Evolutionary conservation across 208 protist species (phyloP).

Genomic region (Novymonas esmeraldas): DNA sequence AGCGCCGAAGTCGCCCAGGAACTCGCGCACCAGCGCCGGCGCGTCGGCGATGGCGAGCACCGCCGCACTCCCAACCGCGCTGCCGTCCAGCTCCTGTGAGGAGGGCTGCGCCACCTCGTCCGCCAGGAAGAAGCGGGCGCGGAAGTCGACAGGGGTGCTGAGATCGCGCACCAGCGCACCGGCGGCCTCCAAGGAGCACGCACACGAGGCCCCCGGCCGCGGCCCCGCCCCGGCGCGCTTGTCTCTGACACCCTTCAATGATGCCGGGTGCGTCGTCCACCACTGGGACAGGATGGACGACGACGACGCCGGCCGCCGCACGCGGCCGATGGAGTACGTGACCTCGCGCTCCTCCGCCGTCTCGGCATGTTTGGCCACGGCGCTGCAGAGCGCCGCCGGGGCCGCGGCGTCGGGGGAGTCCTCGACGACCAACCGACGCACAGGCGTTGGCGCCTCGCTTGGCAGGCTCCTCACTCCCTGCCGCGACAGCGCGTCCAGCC

Average conservation of each 20-base stretch:
- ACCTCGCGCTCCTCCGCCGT: constrained; percentile 29
- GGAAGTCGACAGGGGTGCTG: constrained; percentile 10
- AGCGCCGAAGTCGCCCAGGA: constrained; percentile 7
- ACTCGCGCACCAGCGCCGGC: not conserved
- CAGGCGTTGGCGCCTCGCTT: not conserved
- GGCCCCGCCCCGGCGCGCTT: not conserved
- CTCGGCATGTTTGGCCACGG: constrained; percentile 9
- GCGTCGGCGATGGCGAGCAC: not conserved
- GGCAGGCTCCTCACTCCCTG: not conserved
- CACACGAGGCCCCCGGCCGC: not conserved
- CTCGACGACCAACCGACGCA: not conserved
- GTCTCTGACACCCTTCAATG: not conserved
- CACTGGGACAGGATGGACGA: constrained; percentile 22
- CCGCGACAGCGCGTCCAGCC: not conserved
- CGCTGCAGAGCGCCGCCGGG: not conserved
- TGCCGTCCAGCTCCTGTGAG: not conserved
- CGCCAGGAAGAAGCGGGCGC: constrained; percentile 1
- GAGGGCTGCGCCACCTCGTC: not conserved
- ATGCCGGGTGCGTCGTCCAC: constrained; percentile 16
- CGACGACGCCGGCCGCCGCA: constrained; percentile 6
- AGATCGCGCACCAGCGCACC: constrained; percentile 13
- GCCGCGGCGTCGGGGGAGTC: not conserved
- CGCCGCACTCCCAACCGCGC: constrained; percentile 7
- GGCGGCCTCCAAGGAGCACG: not conserved
- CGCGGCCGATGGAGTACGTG: constrained; percentile 28